Conservation (phyloP, 345 rosid species). For the Brassica rapa region DNA sequence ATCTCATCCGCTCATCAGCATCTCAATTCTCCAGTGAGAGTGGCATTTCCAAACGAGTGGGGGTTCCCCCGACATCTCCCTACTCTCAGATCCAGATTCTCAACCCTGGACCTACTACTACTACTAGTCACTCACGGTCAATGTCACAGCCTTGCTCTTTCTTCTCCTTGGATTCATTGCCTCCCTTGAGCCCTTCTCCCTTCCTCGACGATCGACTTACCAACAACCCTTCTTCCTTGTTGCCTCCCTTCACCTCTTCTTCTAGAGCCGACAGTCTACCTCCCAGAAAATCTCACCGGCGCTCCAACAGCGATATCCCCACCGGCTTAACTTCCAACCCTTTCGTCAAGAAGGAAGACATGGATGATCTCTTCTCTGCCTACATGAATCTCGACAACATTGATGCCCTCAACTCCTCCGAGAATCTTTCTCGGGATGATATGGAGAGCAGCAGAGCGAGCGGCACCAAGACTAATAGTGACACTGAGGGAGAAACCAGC, state of each 20-base stretch:
- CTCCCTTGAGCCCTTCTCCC: conserved; percentile 77
- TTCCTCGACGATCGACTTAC: conserved; percentile 49
- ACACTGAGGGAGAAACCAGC: conserved; percentile 90
- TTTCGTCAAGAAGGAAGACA: conserved; percentile 57
- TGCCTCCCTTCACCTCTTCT: conserved; percentile 61
- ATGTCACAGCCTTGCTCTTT: conserved; percentile 81
- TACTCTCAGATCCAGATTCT: conserved; percentile 68
- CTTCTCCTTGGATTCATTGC: conserved; percentile 76
- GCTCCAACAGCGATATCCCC: conserved; percentile 90
- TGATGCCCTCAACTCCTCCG: conserved; percentile 83
- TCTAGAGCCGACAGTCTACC: conserved; percentile 51
- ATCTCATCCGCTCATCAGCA: conserved; percentile 29
- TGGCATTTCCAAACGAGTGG: conserved; percentile 50
- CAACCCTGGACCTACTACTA: conserved; percentile 34
- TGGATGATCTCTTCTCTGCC: conserved; percentile 91
- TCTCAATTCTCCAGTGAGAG: conserved; percentile 50
- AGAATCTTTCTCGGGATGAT: conserved; percentile 51
- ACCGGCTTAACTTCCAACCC: conserved; percentile 45
- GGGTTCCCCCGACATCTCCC: conserved; percentile 88
- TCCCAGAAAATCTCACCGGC: conserved; percentile 79
- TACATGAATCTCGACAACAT: conserved; percentile 93
- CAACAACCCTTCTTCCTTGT: conserved; percentile 23
- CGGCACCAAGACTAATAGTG: conserved; percentile 77
- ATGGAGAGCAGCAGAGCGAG: conserved; percentile 86
- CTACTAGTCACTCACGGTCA: conserved; percentile 63